Percentiles rank a stretch among this genome's conserved stretches.
Evolutionary conservation across 2,329 filamentous ascomycete genomes (phyloP).

Genomic region (Cytospora leucostoma): DNA sequence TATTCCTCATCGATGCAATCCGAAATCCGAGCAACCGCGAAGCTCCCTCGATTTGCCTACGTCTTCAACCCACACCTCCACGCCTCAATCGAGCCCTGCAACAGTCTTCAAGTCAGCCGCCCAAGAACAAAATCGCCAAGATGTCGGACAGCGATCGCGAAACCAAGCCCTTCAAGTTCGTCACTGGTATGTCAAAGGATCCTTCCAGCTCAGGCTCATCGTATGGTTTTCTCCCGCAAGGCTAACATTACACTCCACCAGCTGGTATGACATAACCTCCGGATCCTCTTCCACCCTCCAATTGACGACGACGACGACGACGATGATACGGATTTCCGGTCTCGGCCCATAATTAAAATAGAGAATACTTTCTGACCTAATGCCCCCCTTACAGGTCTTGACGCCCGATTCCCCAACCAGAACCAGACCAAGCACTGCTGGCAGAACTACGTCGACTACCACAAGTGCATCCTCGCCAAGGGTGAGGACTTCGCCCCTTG

Average conservation of each 20-base stretch:
- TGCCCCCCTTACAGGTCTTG: conserved; percentile 70
- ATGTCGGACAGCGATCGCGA: conserved; percentile 90
- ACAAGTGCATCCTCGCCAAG: conserved; percentile 99
- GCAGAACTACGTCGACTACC: conserved; percentile 99
- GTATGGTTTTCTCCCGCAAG: conserved; percentile 32
- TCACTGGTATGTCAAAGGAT: conserved; percentile 76
- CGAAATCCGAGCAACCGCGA: conserved; percentile 27
- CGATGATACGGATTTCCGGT: conserved; percentile 13
- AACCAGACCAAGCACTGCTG: conserved; percentile 99
- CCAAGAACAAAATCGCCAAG: conserved; percentile 52
- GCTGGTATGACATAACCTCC: conserved; percentile 32
- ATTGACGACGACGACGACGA: conserved; percentile 13
- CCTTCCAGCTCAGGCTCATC: conserved; percentile 27
- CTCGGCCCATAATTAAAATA: conserved; percentile 31
- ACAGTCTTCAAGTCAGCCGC: conserved; percentile 33
- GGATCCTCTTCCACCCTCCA: conserved; percentile 1
- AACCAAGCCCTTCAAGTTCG: conserved; percentile 99
- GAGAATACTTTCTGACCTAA: conserved; percentile 34
- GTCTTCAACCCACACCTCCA: conserved; percentile 17
- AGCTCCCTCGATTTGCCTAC: conserved; percentile 34
- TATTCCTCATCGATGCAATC: conserved; percentile 26
- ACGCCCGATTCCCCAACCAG: conserved; percentile 97
- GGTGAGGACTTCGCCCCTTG: conserved; percentile 97
- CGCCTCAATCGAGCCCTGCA: conserved; percentile 39
- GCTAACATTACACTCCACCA: conserved; percentile 32